Evolutionary conservation across 2,329 filamentous ascomycete genomes (phyloP), one percentile per base, ranked within the genome.

Genomic region (Fusarium nurragi): DNA sequence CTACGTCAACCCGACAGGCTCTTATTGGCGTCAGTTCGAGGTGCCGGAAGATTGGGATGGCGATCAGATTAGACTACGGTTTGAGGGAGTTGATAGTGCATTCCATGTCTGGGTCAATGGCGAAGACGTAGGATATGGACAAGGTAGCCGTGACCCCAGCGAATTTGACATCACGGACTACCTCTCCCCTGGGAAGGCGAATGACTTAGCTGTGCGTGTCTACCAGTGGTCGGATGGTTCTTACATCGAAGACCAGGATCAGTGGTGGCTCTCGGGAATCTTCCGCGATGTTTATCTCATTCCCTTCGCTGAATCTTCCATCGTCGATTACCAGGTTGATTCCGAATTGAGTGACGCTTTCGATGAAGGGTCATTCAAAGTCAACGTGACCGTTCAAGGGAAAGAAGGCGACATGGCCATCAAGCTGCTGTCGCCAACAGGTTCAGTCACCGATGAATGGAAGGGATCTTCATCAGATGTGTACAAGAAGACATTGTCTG

Each of bases 101-200:
- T 93, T 90, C 64, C 87, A 90, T 65, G 79, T 92, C 3, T 92
- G 86, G 83, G 72, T 93, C 5, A 93, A 93, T 69, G 88, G 88
- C 0, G 76, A 79, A 12, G 79, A 88, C 43, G 83, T 92, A 9
- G 90, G 90, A 2, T 93, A 93, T 71, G 87, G 86, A 2, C 90
- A 93, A 71, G 90, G 90, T 2, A 87, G 87, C 6, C 81, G 90
- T 19, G 92, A 93, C 60, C 87, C 90, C 0, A 86, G 86, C 25
- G 90, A 93, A 64, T 93, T 92, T 63, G 90, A 93, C 64, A 80
- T 93, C 7, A 88, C 88, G 0, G 65, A 77, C 0, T 76, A 81
- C 28, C 76, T 91, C 3, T 73, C 77, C 2, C 37, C 75, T 4
- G 71, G 76, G 2, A 73, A 75, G 1, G 76, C 80, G 41, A 92